Conservation (phyloP, 768 basidiomycete genomes). For the Holtermanniella nyarrowii region DNA sequence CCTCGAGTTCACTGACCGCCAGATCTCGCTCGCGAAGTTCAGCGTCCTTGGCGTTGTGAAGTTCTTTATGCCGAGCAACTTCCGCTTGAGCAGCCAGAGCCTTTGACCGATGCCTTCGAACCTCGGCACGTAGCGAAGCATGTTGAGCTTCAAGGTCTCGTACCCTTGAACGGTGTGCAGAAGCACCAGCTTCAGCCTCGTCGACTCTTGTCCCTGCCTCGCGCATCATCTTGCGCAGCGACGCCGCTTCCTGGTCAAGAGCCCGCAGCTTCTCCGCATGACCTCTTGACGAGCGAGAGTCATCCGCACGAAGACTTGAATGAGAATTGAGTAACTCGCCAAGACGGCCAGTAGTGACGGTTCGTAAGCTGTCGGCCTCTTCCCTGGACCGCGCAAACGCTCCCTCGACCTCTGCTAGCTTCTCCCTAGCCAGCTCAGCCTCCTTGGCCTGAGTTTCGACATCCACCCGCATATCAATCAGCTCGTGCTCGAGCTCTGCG, state of each 20-base stretch:
- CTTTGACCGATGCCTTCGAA: constrained; percentile 47
- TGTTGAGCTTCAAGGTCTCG: constrained; percentile 59
- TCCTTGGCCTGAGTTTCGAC: constrained; percentile 66
- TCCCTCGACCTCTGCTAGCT: constrained; percentile 72
- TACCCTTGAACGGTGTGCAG: constrained; percentile 56
- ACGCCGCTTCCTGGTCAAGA: constrained; percentile 64
- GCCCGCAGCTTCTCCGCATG: constrained; percentile 74
- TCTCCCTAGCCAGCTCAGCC: constrained; percentile 55
- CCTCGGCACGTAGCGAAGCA: constrained; percentile 57
- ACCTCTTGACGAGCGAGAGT: constrained; percentile 62
- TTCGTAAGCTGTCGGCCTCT: constrained; percentile 82
- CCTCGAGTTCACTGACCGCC: constrained; percentile 57
- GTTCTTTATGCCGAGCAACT: constrained; percentile 63
- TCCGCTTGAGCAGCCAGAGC: constrained; percentile 60
- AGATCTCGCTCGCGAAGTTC: constrained; percentile 56
- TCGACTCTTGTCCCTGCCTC: constrained; percentile 65
- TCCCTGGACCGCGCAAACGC: constrained; percentile 85
- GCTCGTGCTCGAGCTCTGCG: constrained; percentile 59
- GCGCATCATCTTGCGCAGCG: constrained; percentile 67
- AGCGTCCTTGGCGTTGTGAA: constrained; percentile 53
- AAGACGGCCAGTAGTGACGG: constrained; percentile 71
- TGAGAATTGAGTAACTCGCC: constrained; percentile 82
- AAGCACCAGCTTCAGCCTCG: constrained; percentile 55
- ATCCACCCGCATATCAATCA: constrained; percentile 69
- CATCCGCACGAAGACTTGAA: constrained; percentile 70